Base-by-base conservation (phyloP, 1,139 yeast species). In the Sugiyamaella neomexicana region DNA sequence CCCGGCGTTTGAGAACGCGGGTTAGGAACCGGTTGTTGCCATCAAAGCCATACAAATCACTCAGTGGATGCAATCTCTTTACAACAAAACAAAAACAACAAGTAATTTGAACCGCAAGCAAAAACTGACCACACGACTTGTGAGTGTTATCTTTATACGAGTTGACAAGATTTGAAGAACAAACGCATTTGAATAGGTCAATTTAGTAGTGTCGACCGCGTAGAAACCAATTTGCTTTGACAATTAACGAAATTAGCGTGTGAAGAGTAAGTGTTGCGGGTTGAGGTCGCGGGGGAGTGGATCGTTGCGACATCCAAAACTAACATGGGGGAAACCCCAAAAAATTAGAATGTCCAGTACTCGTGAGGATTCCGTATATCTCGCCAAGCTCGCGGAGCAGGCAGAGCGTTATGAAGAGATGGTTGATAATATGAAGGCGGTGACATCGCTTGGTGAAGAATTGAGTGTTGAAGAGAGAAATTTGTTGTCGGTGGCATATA, bases 351-450 rank as follows among this genome's bases (percentile, higher is more conserved):
- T 60, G 62, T 48, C 61, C 47, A 53, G 56, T 41, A 54, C 86
- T 71, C 96, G 97, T 80, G 99, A 93, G 84, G 97, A 91, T 80
- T 89, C 96, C 68, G 97, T 93, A 69, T 93, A 91, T 77, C 86
- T 93, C 75, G 98, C 99, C 76, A 93, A 93, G 77, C 88, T 93
- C 76, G 97, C 98, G 69, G 99, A 93, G 79, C 98, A 93, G 80
- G 98, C 99, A 69, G 99, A 93, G 80, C 95, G 99, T 77, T 93
- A 93, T 75, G 99, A 93, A 79, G 99, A 95, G 61, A 74, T 74
- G 77, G 98, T 93, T 67, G 97, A 90, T 75, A 89, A 89, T 78
- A 93, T 93, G 98, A 91, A 91, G 76, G 88, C 89, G 58, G 98
- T 93, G 71, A 97, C 97, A 65, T 86, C 96, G 46, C 82, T 96